Evolutionary conservation across 768 basidiomycete species (phyloP).

Genomic region (Russula foetens): DNA sequence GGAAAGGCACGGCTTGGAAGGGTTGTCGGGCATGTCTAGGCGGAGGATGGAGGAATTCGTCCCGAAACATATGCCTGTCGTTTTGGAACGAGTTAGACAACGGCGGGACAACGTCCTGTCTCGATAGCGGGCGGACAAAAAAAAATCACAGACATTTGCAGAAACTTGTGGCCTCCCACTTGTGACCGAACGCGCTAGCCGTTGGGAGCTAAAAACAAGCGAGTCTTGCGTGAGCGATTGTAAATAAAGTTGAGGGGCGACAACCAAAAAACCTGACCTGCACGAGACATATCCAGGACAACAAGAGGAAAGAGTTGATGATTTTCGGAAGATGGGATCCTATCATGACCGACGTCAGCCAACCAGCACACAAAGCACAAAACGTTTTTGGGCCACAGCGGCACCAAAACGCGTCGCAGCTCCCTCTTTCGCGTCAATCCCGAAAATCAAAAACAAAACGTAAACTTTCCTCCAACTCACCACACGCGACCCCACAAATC

Average conservation of each 20-base stretch:
- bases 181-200: conserved; percentile 41
- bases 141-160: conserved; percentile 70
- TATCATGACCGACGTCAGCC: not conserved
- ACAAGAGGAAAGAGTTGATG: not conserved
- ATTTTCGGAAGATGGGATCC: not conserved
- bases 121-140: not conserved
- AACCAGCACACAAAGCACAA: no score
- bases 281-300: conserved; percentile 19
- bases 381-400: no score
- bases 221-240: not conserved
- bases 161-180: conserved; percentile 87
- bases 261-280: not conserved
- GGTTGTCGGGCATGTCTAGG: conserved; percentile 72
- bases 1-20: conserved; percentile 83
- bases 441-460: no score
- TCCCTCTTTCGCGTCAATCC: not conserved
- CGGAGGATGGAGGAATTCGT: conserved; percentile 82
- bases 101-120: not conserved
- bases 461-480: no score
- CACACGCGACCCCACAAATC: not conserved
- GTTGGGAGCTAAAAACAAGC: conserved; percentile 29
- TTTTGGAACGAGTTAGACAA: not conserved
- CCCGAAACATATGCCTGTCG: conserved; percentile 81
- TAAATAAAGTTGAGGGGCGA: not conserved
- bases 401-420: not conserved